Evolutionary conservation across 495 filamentous ascomycete species (phyloP).

Genomic region (Letharia columbiana): DNA sequence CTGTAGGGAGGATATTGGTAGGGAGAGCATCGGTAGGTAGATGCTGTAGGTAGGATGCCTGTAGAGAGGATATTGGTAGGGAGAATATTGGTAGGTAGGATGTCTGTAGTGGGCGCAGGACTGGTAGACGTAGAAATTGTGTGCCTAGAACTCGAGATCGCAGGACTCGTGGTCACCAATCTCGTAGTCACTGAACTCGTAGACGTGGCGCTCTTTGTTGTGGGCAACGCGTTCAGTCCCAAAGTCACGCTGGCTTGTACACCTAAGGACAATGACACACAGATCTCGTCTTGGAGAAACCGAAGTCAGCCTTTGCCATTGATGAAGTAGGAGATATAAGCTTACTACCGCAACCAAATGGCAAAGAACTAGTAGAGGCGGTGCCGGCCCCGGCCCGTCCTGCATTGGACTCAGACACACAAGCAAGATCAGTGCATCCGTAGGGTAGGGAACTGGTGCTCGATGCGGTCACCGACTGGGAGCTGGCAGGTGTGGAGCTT

Average conservation of each 20-base stretch:
- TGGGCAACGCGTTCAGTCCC: background rate
- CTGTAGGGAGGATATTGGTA: too few species aligned
- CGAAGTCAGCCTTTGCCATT: background rate
- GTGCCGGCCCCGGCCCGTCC: background rate
- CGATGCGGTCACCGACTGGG: too few species aligned
- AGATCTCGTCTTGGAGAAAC: background rate
- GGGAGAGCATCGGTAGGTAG: too few species aligned
- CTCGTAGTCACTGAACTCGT: background rate
- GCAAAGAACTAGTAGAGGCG: background rate
- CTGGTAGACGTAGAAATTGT: background rate
- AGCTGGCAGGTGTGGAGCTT: background rate
- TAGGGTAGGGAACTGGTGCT: background rate
- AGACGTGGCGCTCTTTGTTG: background rate
- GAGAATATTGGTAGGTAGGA: background rate
- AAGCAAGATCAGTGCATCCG: background rate
- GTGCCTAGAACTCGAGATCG: background rate
- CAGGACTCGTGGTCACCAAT: background rate
- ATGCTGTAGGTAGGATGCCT: background rate
- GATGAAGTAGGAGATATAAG: background rate
- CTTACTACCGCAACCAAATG: background rate
- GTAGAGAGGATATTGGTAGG: background rate
- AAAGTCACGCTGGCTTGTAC: background rate
- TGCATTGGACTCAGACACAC: background rate
- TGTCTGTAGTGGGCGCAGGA: background rate
- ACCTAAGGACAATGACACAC: background rate